Evolutionary conservation across 768 basidiomycete genomes (phyloP).

Genomic region (Rhodotorula paludigena): DNA sequence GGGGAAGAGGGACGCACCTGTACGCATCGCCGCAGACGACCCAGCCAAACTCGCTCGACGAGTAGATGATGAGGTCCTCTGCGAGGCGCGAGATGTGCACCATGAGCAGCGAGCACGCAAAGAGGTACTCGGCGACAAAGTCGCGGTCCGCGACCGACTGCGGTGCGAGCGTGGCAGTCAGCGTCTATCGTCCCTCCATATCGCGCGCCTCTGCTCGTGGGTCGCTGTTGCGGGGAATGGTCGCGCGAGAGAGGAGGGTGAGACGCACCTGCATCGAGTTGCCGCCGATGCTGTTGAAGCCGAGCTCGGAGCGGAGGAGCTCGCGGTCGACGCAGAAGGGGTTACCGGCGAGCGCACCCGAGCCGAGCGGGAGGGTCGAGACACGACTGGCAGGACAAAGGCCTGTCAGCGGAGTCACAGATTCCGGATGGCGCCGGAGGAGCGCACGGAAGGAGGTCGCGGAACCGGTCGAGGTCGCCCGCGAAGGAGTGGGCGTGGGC

Average conservation of each 20-base stretch:
- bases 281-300: slow-evolving; percentile 79
- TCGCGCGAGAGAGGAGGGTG: background rate
- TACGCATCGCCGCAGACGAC: slow-evolving; percentile 95
- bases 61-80: slow-evolving; percentile 94
- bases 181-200: background rate
- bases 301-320: slow-evolving; percentile 82
- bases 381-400: slow-evolving; percentile 67
- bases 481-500: slow-evolving; percentile 91
- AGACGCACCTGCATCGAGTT: slow-evolving; percentile 67
- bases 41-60: slow-evolving; percentile 95
- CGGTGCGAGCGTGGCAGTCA: background rate
- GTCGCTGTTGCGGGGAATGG: background rate
- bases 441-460: slow-evolving; percentile 40
- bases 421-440: background rate
- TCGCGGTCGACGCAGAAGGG: slow-evolving; percentile 91
- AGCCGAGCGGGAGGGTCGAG: slow-evolving; percentile 87
- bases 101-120: slow-evolving; percentile 91
- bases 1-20: slow-evolving; percentile 56
- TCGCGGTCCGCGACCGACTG: slow-evolving; percentile 90
- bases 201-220: background rate
- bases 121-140: slow-evolving; percentile 93
- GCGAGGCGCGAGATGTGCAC: slow-evolving; percentile 89
- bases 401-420: slow-evolving; percentile 42
- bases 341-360: slow-evolving; percentile 92
- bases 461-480: slow-evolving; percentile 55